Evolutionary conservation across 2,329 filamentous ascomycete species (phyloP), one percentile per base, ranked within the genome.

Genomic region (Pseudogymnoascus sp.): DNA sequence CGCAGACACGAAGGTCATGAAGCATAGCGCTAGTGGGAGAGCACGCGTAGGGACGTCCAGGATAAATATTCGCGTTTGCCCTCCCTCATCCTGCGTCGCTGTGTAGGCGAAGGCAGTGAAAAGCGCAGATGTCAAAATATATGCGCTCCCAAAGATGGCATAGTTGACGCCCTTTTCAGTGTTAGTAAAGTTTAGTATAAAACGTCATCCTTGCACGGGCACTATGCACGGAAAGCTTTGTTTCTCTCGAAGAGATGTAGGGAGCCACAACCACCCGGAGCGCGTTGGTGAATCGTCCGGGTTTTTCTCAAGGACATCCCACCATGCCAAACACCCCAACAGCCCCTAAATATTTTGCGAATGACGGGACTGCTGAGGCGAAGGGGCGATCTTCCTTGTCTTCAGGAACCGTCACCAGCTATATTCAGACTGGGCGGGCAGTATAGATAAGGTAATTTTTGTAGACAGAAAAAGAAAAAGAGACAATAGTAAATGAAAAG

Each of bases 61-160:
- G 72, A 97, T 84, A 77, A 92, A 90, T 74, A 96, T 93, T 63
- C 82, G 87, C 5, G 89, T 84, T 73, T 88, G 88, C 69, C 81
- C 80, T 61, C 90, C 90, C 73, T 93, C 90, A 71, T 96, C 93
- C 75, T 96, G 92, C 1, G 87, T 86, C 68, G 86, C 90, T 5
- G 92, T 96, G 74, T 97, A 97, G 69, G 80, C 81, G 72, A 96
- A 83, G 42, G 92, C 91, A 65, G 96, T 79, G 62, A 89, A 86
- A 62, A 99, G 81, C 11, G 89, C 89, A 70, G 77, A 75, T 16
- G 82, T 76, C 69, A 88, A 86, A 59, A 81, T 77, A 64, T 75
- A 73, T 51, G 78, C 77, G 61, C 80, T 78, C 16, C 69, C 70
- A 29, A 87, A 76, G 62, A 84, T 71, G 65, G 79, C 69, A 66